Evolutionary conservation across 139 green algal genomes (phyloP).

Genomic region (Chlamydomonas schloesseri): DNA sequence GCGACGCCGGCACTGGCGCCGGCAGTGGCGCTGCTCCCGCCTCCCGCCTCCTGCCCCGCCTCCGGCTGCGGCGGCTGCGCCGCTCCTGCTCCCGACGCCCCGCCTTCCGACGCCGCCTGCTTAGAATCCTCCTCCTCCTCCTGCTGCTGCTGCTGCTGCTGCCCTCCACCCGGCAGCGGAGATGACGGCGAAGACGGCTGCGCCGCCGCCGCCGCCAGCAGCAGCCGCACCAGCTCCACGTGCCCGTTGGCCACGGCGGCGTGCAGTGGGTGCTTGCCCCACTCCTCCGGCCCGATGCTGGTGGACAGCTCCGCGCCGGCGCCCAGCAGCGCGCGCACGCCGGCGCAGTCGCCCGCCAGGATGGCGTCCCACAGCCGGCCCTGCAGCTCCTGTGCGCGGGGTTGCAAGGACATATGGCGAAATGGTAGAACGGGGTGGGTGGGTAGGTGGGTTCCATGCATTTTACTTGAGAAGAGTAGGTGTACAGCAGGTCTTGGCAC

Average conservation of each 20-base stretch:
- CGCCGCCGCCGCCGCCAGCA: slow-evolving; percentile 22
- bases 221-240: slow-evolving; percentile 41
- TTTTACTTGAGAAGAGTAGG: too few relatives aligned
- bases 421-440: too few relatives aligned
- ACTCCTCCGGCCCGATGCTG: slow-evolving; percentile 41
- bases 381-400: slow-evolving; percentile 50
- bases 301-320: slow-evolving; percentile 43
- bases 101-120: too few relatives aligned
- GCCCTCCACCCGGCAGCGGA: too few relatives aligned
- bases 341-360: slow-evolving; percentile 16
- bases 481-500: too few relatives aligned
- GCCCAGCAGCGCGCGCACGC: slow-evolving; percentile 12
- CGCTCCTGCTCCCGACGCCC: too few relatives aligned
- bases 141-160: neutral
- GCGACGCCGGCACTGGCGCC: neutral
- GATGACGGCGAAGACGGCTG: too few relatives aligned
- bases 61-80: neutral
- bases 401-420: neutral
- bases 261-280: slow-evolving; percentile 54
- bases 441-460: too few relatives aligned
- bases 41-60: neutral
- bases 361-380: slow-evolving; percentile 55
- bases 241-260: slow-evolving; percentile 50
- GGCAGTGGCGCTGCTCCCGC: neutral
- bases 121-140: too few relatives aligned